Evolutionary conservation across 441 rosid genomes (phyloP).

Genomic region (Eutrema salsugineum): DNA sequence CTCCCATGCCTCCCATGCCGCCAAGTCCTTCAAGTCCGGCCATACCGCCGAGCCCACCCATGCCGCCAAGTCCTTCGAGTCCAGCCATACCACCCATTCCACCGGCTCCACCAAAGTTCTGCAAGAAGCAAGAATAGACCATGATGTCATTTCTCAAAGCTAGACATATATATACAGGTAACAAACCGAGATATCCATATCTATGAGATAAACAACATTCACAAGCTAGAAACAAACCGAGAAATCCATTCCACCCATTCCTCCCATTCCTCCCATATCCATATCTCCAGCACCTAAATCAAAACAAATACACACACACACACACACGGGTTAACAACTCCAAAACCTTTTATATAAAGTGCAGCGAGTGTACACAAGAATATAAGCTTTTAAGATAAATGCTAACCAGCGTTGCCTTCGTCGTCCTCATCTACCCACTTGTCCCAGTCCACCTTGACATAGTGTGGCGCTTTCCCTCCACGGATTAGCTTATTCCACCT

Average conservation of each 20-base stretch:
- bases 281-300: constrained; percentile 28
- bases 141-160: neutral
- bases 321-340: neutral
- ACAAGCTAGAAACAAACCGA: constrained; percentile 26
- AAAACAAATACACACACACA: neutral
- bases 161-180: neutral
- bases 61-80: constrained; percentile 19
- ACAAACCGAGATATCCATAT: constrained; percentile 38
- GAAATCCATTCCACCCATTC: constrained; percentile 35
- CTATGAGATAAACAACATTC: neutral
- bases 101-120: constrained; percentile 45
- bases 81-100: constrained; percentile 23
- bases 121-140: constrained; percentile 8
- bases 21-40: constrained; percentile 47
- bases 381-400: neutral
- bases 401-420: constrained; percentile 38
- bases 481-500: constrained; percentile 77
- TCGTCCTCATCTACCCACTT: constrained; percentile 94
- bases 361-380: neutral
- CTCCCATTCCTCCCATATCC: constrained; percentile 31
- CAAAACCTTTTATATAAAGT: neutral
- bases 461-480: constrained; percentile 65
- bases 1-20: constrained; percentile 27
- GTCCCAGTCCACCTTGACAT: constrained; percentile 85
- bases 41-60: constrained; percentile 30